These are phyloP conservation scores for Casuarina glauca DNA, from an alignment of 306 rosid genomes.

Conservation along the genomic window DNA sequence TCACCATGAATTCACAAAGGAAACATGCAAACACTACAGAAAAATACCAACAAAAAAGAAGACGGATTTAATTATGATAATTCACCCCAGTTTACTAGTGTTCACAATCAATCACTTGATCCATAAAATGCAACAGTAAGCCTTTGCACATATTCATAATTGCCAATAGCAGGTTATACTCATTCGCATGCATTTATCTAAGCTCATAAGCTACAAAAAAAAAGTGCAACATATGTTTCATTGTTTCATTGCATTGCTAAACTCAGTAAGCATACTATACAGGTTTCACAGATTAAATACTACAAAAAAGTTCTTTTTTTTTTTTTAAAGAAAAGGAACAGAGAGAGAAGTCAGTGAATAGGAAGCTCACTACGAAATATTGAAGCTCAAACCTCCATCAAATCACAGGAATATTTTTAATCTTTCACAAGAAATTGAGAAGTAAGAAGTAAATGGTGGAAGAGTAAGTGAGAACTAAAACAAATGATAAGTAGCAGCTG, in stretches of 20 bases:
- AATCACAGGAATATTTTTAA: not conserved
- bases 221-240: not conserved
- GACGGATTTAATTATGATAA: not conserved
- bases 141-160: not conserved
- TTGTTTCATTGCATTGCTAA: not conserved
- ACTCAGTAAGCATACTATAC: not conserved
- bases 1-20: not conserved
- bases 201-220: not conserved
- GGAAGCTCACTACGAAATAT: not conserved
- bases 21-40: not conserved
- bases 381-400: not conserved
- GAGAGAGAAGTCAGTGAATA: not conserved
- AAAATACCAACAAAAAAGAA: too few species aligned
- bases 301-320: too few species aligned
- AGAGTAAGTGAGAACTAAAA: constrained; percentile 7
- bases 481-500: constrained; percentile 6
- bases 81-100: not conserved
- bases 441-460: not conserved
- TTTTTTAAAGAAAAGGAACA: not conserved
- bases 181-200: not conserved
- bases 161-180: not conserved
- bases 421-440: not conserved
- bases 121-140: not conserved
- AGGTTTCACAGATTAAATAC: not conserved
- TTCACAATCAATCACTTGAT: not conserved